Percentiles rank a stretch among this genome's conserved stretches.
Conservation (phyloP, 202 grass and related monocot species). For the Setaria viridis region DNA sequence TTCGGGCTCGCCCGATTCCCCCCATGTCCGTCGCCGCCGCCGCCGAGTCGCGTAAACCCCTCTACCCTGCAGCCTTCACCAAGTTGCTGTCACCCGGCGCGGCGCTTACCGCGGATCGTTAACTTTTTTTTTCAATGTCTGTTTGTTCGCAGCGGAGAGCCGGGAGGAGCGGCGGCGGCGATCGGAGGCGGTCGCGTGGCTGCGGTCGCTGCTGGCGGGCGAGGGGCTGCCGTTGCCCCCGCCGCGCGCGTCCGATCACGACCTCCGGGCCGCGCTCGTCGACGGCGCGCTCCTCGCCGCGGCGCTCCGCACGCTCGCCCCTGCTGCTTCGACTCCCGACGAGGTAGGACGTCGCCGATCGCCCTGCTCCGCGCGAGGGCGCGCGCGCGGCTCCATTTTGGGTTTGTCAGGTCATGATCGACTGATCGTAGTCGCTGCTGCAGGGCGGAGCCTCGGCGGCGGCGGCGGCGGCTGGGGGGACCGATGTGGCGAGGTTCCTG, state of each 20-base stretch:
- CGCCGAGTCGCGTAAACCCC: slow-evolving; percentile 38
- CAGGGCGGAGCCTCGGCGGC: slow-evolving; percentile 32
- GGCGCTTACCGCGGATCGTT: neutral
- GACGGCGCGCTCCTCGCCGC: slow-evolving; percentile 56
- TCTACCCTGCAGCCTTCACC: neutral
- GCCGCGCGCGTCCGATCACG: slow-evolving; percentile 45
- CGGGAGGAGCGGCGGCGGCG: slow-evolving; percentile 26
- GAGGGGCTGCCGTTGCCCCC: slow-evolving; percentile 39
- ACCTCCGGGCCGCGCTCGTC: slow-evolving; percentile 34
- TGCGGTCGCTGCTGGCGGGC: slow-evolving; percentile 37
- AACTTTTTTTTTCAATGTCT: neutral
- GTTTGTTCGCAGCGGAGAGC: slow-evolving; percentile 18
- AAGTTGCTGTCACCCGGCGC: neutral
- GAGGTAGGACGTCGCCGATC: slow-evolving; percentile 31
- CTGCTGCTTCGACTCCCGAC: neutral
- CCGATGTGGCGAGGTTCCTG: slow-evolving; percentile 49
- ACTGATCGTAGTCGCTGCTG: neutral
- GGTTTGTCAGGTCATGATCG: neutral
- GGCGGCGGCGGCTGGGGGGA: slow-evolving; percentile 21
- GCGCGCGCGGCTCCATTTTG: neutral
- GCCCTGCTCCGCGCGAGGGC: too few relatives aligned
- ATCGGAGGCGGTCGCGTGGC: slow-evolving; percentile 58
- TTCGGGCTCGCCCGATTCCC: too few relatives aligned
- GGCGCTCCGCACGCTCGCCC: slow-evolving; percentile 29
- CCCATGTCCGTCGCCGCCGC: slow-evolving; percentile 36